These are phyloP conservation scores for Datisca glomerata DNA, from an alignment of 306 rosid species.

Conservation along the genomic window DNA sequence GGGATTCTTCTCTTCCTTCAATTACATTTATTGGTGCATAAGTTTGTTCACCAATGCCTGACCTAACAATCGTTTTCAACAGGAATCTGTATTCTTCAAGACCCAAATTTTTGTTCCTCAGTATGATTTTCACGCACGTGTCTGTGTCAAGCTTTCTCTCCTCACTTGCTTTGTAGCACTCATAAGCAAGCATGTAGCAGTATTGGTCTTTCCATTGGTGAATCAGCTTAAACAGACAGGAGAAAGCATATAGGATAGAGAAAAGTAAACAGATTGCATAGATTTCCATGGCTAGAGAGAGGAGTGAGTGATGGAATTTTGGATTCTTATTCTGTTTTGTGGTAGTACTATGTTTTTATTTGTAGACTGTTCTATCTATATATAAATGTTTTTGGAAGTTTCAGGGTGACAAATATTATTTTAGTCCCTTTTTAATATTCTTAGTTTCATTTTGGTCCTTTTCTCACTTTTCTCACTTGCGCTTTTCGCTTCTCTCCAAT, in stretches of 20 bases:
- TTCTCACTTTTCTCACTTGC: too few species aligned
- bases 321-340: not conserved
- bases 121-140: conserved; percentile 24
- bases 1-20: conserved; percentile 31
- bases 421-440: too few species aligned
- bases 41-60: conserved; percentile 73
- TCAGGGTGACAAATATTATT: too few species aligned
- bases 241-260: conserved; percentile 17
- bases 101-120: conserved; percentile 44
- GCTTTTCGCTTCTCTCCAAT: too few species aligned
- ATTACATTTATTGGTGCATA: conserved; percentile 49
- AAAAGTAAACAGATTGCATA: conserved; percentile 6
- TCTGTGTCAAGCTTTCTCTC: conserved; percentile 37
- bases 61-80: conserved; percentile 52
- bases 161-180: conserved; percentile 49
- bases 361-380: too few species aligned
- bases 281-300: conserved; percentile 25
- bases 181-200: conserved; percentile 71
- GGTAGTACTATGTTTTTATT: too few species aligned
- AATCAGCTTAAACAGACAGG: conserved; percentile 16
- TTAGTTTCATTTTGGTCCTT: too few species aligned
- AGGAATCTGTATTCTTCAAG: conserved; percentile 51
- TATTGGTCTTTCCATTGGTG: conserved; percentile 27
- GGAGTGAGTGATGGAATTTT: not conserved
- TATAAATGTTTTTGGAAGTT: too few species aligned